phyloP scores from a whole-genome alignment of 768 basidiomycete genomes.

The Russula sp. region DNA sequence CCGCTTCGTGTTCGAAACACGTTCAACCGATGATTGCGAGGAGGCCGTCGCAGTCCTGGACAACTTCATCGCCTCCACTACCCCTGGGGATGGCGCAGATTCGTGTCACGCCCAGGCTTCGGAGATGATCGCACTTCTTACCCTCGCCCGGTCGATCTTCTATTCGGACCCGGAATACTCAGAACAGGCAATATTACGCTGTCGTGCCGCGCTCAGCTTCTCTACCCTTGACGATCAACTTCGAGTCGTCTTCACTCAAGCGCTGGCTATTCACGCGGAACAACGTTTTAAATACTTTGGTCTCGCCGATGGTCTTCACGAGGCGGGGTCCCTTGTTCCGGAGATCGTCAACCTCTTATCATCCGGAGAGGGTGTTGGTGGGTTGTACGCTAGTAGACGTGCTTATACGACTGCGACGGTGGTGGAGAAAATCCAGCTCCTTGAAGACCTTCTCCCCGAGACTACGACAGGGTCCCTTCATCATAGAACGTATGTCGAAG shows the following conservation, averaged over 20 bases:
- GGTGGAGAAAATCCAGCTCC: neutral
- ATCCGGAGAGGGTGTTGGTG: neutral
- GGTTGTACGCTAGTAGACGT: neutral
- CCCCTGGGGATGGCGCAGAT: neutral
- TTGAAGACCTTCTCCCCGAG: neutral
- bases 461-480: neutral
- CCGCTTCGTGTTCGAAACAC: neutral
- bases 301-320: neutral
- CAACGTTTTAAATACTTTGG: neutral
- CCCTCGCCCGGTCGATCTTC: neutral
- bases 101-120: neutral
- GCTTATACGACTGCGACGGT: neutral
- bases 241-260: neutral
- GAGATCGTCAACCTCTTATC: neutral
- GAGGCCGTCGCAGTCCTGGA: neutral
- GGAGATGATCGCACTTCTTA: neutral
- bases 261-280: neutral
- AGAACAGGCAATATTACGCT: neutral
- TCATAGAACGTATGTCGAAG: neutral
- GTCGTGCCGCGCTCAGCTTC: neutral
- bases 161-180: neutral
- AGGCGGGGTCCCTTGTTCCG: neutral
- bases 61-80: neutral
- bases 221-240: neutral
- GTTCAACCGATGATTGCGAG: conserved; percentile 2